phyloP scores from a whole-genome alignment of 306 rosid genomes.

The Acacia acuminata region DNA sequence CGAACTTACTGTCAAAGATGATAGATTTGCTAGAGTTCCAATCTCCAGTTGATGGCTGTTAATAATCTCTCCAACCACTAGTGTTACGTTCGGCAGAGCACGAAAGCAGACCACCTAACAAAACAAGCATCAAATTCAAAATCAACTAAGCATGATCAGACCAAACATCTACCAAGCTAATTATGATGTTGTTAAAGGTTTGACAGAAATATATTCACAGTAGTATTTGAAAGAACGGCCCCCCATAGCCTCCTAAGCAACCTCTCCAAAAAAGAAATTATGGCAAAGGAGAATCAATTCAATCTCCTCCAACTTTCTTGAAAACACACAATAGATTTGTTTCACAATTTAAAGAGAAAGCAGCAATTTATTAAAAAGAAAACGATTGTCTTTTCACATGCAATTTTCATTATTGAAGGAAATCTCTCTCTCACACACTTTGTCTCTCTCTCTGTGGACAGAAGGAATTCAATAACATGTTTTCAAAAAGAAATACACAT shows the following conservation, averaged over 20 bases:
- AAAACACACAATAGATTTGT: background rate
- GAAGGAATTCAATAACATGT: background rate
- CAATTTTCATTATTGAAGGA: background rate
- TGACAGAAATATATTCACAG: no score
- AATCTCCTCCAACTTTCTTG: background rate
- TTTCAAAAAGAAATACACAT: background rate
- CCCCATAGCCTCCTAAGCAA: no score
- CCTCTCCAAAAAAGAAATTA: no score
- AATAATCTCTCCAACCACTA: slow-evolving; percentile 35
- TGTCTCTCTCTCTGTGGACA: no score
- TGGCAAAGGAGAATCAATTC: background rate
- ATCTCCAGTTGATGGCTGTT: slow-evolving; percentile 49
- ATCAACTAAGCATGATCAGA: background rate
- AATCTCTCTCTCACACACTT: no score
- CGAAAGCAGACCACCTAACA: slow-evolving; percentile 46
- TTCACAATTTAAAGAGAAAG: background rate
- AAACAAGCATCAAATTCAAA: slow-evolving; percentile 10
- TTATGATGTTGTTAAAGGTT: slow-evolving; percentile 6
- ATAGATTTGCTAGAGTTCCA: slow-evolving; percentile 56
- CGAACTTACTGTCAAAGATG: slow-evolving; percentile 52
- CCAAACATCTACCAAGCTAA: slow-evolving; percentile 13
- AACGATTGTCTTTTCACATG: background rate
- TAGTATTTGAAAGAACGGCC: no score
- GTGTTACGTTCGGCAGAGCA: slow-evolving; percentile 41
- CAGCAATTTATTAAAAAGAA: background rate